Evolutionary conservation across 106 monocot genomes (phyloP), one percentile per base, ranked within the genome.

Genomic region (Dendrobium chrysotoxum): DNA sequence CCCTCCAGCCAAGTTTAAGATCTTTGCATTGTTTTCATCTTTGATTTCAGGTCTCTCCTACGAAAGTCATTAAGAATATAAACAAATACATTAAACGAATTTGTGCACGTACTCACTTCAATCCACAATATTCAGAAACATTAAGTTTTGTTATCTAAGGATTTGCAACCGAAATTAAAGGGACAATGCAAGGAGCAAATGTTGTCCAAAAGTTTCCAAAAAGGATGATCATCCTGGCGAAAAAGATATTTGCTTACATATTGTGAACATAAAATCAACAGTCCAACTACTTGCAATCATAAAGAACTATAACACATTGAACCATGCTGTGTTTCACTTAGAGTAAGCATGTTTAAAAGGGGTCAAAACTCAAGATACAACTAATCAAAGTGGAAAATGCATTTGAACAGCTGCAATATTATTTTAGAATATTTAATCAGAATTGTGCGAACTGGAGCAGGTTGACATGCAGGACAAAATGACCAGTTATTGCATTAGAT

Each of bases 21-120:
- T 89, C 76, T 81, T 83, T 47, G 91, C 86, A 84, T 90, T 78
- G 61, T 81, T 70, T 58, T 80, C 78, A 84, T 99, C 92, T 80
- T 77, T 88, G 61, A 99, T 87, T 74, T 79, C 89, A 85, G 98
- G 88, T 30, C 41, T 89, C 84, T 99, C 98, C 98, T 99, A 85
- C 78, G 84, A 87, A 85, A 71, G 58, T 28, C 13, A 81, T 38
- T 54, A 53, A 44, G 28, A 4, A 70, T 6, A 70, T 70, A 6
- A 35, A 70, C 70, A 13, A 16, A 35, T 35, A 70, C 13, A 31
- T 70, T 16, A 1, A 70, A 28, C 31, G 70, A 70, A 23, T 61
- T 1, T 0, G 61, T 61, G 20, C 23, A 23, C 4, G 11, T 61
- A 61, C 23, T 23, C 61, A 55, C 55, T 55, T 55, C 5, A 61